A percentile compares a stretch with the other conserved stretches of the same genome.
These are phyloP conservation scores for Cordyceps tenuipes DNA, from an alignment of 2,329 filamentous ascomycete species.

Conservation along the genomic window DNA sequence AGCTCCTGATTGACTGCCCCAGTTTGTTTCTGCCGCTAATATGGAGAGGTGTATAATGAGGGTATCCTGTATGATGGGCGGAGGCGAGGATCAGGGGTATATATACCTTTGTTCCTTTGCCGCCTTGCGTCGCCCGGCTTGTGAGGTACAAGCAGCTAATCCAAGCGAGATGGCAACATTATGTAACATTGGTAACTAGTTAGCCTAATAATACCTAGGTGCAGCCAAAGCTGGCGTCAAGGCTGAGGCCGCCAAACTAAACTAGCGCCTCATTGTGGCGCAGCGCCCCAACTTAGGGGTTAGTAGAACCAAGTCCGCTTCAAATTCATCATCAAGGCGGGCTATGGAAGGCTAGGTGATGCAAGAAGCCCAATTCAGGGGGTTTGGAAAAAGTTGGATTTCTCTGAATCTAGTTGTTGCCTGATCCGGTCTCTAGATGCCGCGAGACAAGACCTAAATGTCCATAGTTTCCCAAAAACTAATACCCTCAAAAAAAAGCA, in stretches of 20 bases:
- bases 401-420: background rate
- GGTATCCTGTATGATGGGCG: no score
- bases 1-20: background rate
- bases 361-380: no score
- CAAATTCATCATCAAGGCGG: no score
- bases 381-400: background rate
- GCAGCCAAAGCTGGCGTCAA: background rate
- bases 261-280: slow-evolving; percentile 4
- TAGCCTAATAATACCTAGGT: background rate
- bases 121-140: background rate
- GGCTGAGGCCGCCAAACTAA: slow-evolving; percentile 3
- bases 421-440: background rate
- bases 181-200: background rate
- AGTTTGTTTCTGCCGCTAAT: background rate
- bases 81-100: background rate
- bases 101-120: background rate
- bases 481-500: background rate
- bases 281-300: background rate
- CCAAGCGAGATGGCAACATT: no score
- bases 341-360: no score
- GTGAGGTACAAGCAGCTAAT: background rate
- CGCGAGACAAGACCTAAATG: background rate
- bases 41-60: background rate
- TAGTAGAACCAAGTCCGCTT: no score
- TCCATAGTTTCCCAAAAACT: background rate